These are phyloP conservation scores for Sambucus nigra DNA, from an alignment of 129 eudicot genomes.

Conservation along the genomic window DNA sequence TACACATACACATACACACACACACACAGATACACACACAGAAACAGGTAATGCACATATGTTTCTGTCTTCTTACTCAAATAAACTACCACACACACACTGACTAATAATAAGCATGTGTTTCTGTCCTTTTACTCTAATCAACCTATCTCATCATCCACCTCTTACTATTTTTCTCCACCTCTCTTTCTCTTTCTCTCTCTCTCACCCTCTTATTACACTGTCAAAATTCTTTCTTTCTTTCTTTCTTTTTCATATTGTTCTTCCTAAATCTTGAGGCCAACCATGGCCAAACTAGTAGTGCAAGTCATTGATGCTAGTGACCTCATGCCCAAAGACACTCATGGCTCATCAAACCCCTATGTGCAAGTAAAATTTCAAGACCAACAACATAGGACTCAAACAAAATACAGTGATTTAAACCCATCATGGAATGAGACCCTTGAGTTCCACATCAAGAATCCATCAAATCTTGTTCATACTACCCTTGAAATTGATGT, in stretches of 20 bases:
- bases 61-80: constrained; percentile 12
- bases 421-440: constrained; percentile 66
- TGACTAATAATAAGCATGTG: neutral
- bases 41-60: neutral
- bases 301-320: constrained; percentile 65
- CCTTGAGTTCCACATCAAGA: constrained; percentile 48
- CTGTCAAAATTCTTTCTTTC: neutral
- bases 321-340: constrained; percentile 94
- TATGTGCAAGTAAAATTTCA: constrained; percentile 60
- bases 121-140: constrained; percentile 12
- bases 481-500: constrained; percentile 40
- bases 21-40: neutral
- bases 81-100: neutral
- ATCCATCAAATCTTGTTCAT: constrained; percentile 18
- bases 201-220: neutral
- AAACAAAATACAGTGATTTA: constrained; percentile 51
- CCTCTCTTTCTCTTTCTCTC: neutral
- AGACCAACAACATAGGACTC: constrained; percentile 51
- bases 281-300: constrained; percentile 51
- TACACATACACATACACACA: neutral
- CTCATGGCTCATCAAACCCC: constrained; percentile 80
- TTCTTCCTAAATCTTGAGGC: too few species aligned
- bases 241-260: neutral
- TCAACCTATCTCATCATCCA: constrained; percentile 6
- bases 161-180: constrained; percentile 4